Conservation (phyloP, 2,329 filamentous ascomycete genomes). For the Cladosporium phlei region DNA sequence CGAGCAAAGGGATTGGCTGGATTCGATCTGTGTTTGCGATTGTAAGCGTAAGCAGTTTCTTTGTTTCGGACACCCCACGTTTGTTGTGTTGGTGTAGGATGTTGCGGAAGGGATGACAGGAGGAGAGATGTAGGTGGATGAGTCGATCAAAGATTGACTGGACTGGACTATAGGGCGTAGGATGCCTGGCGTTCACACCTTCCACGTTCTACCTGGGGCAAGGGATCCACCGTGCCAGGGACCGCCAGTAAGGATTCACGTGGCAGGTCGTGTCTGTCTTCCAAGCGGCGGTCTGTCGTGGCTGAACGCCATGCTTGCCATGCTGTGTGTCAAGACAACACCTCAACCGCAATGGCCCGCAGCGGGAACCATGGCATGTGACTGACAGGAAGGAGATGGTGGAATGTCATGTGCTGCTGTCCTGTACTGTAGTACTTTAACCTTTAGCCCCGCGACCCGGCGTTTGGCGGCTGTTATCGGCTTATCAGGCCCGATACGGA, state of each 20-base stretch:
- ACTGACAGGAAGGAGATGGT: background rate
- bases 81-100: background rate
- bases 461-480: slow-evolving; percentile 13
- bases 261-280: background rate
- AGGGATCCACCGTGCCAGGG: slow-evolving; percentile 2
- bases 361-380: slow-evolving; percentile 9
- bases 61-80: slow-evolving; percentile 6
- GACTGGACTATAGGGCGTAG: slow-evolving; percentile 9
- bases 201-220: slow-evolving; percentile 1
- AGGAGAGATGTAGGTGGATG: slow-evolving; percentile 1
- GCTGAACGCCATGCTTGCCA: background rate
- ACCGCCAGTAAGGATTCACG: background rate
- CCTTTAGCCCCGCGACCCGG: too few relatives aligned
- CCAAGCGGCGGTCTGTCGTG: slow-evolving; percentile 10
- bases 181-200: background rate
- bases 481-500: slow-evolving; percentile 7
- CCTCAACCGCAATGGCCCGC: background rate
- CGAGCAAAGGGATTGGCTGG: slow-evolving; percentile 2
- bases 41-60: background rate
- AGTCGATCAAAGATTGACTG: slow-evolving; percentile 13
- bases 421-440: background rate
- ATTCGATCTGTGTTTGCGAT: background rate
- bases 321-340: slow-evolving; percentile 9
- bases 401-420: slow-evolving; percentile 7
- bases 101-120: slow-evolving; percentile 11